Evolutionary conservation across 768 basidiomycete species (phyloP).

Genomic region (Boletus sensibilis): DNA sequence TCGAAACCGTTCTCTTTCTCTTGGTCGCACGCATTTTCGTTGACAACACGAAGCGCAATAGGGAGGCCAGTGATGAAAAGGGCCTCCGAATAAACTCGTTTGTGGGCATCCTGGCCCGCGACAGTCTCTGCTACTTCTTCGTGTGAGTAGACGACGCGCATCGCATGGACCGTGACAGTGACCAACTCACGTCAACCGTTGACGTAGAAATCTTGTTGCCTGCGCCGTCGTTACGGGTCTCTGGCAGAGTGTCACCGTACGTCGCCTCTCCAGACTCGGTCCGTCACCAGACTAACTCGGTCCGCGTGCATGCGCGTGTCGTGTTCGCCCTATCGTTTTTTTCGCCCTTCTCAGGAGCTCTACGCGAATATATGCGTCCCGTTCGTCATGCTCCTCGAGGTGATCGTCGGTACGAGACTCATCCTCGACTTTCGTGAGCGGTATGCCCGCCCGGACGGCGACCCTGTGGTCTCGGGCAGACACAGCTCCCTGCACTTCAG

Average conservation of each 20-base stretch:
- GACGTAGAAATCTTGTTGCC: conserved; percentile 24
- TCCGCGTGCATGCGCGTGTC: not conserved
- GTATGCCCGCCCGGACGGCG: conserved; percentile 16
- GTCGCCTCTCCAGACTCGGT: not conserved
- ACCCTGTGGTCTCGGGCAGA: conserved; percentile 3
- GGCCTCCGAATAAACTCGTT: conserved; percentile 20
- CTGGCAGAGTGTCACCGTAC: conserved; percentile 27
- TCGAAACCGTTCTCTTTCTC: conserved; percentile 28
- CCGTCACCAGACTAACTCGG: not conserved
- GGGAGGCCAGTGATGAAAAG: not conserved
- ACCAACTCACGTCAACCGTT: not conserved
- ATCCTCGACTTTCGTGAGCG: conserved; percentile 35
- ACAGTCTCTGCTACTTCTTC: conserved; percentile 34
- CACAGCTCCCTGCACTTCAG: conserved; percentile 19
- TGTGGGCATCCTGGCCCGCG: conserved; percentile 24
- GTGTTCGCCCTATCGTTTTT: not conserved
- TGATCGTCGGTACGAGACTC: conserved; percentile 31
- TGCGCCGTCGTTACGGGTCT: conserved; percentile 28
- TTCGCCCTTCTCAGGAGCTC: conserved; percentile 17
- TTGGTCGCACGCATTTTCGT: conserved; percentile 21
- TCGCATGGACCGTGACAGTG: not conserved
- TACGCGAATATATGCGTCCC: conserved; percentile 33
- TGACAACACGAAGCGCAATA: conserved; percentile 6
- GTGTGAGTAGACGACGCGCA: conserved; percentile 19
- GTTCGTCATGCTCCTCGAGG: conserved; percentile 33